Evolutionary conservation across 2,329 filamentous ascomycete species (phyloP).

Genomic region (Tolypocladium inflatum): DNA sequence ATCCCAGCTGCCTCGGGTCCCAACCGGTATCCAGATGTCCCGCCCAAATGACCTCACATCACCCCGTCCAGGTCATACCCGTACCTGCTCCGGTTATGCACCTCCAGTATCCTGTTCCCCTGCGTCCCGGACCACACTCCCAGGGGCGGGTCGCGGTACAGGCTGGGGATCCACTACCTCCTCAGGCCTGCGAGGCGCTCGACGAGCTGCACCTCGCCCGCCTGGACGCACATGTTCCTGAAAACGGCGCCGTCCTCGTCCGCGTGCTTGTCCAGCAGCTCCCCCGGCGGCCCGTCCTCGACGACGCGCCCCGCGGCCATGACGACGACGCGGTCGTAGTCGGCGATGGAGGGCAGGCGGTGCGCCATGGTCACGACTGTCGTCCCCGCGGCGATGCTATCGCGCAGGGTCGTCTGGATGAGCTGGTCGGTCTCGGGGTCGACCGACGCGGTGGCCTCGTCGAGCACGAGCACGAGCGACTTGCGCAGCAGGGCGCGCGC

Average conservation of each 20-base stretch:
- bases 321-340: conserved; percentile 65
- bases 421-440: conserved; percentile 66
- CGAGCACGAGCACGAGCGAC: conserved; percentile 63
- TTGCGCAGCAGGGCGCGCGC: conserved; percentile 59
- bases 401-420: conserved; percentile 58
- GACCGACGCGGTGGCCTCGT: conserved; percentile 63
- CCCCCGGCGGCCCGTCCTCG: conserved; percentile 27
- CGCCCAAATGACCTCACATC: neutral
- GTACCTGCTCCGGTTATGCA: neutral
- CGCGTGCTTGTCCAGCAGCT: neutral
- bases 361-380: conserved; percentile 60
- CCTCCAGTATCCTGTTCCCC: neutral
- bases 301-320: conserved; percentile 63
- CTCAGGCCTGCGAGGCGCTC: neutral
- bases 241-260: neutral
- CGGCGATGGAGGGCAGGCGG: conserved; percentile 51
- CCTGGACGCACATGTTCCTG: neutral
- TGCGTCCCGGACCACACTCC: neutral
- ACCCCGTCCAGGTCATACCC: neutral
- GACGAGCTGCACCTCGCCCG: neutral
- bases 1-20: neutral
- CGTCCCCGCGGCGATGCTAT: conserved; percentile 53
- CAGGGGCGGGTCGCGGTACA: neutral
- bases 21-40: neutral
- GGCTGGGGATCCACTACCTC: neutral